Evolutionary conservation across 768 basidiomycete genomes (phyloP).

Genomic region (Boletus reticuloceps): DNA sequence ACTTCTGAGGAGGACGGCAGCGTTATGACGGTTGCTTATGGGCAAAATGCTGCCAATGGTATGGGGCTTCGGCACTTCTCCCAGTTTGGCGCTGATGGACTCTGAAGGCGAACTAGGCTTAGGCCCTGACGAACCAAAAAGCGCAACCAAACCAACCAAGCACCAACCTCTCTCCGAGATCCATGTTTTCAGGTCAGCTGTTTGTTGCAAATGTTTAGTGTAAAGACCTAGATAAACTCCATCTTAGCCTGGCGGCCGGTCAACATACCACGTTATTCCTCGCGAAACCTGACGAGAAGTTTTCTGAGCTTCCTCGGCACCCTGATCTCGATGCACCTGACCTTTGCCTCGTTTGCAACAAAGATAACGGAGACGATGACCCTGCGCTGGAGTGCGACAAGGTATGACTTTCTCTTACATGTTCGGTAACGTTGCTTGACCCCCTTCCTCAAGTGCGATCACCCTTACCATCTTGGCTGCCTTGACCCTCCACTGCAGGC

Average conservation of each 20-base stretch:
- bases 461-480: constrained; percentile 82
- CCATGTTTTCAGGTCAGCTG: constrained; percentile 62
- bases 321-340: constrained; percentile 73
- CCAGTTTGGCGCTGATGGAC: not conserved
- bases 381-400: constrained; percentile 88
- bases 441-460: constrained; percentile 65
- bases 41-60: constrained; percentile 87
- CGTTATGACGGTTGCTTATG: constrained; percentile 85
- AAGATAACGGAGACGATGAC: constrained; percentile 70
- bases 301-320: constrained; percentile 77
- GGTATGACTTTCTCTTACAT: constrained; percentile 37
- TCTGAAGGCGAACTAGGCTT: constrained; percentile 72
- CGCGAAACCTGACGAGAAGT: constrained; percentile 68
- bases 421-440: constrained; percentile 1
- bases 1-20: constrained; percentile 70
- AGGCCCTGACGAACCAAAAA: constrained; percentile 79
- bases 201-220: constrained; percentile 31
- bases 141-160: constrained; percentile 77
- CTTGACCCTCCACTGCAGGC: constrained; percentile 71
- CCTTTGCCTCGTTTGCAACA: constrained; percentile 67
- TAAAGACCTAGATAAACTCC: not conserved
- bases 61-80: not conserved
- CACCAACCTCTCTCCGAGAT: constrained; percentile 73
- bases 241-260: constrained; percentile 70
- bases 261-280: constrained; percentile 87